Evolutionary conservation across 2,329 filamentous ascomycete species (phyloP).

Genomic region (Fusarium pseudocircinatum): DNA sequence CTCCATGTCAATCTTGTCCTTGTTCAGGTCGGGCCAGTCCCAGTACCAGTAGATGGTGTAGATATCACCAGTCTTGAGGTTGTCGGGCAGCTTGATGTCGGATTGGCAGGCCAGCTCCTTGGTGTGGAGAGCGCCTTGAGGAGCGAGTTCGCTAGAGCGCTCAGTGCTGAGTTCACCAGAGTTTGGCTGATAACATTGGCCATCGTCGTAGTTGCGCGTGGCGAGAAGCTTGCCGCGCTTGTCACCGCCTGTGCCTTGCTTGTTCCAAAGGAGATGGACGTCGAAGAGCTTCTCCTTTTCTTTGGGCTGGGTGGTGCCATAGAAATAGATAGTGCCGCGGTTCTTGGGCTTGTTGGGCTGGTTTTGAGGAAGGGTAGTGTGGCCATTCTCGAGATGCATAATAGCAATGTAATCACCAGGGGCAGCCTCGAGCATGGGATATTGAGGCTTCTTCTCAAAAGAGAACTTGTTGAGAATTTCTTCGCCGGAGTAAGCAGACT

Average conservation of each 20-base stretch:
- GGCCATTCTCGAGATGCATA: constrained; percentile 79
- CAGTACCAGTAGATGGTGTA: constrained; percentile 96
- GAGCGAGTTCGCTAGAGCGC: constrained; percentile 67
- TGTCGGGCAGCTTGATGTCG: constrained; percentile 77
- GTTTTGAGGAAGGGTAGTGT: constrained; percentile 70
- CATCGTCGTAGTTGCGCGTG: constrained; percentile 86
- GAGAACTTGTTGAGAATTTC: constrained; percentile 60
- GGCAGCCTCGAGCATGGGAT: constrained; percentile 68
- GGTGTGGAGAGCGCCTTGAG: constrained; percentile 62
- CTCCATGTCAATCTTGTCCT: constrained; percentile 52
- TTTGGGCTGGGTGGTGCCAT: constrained; percentile 72
- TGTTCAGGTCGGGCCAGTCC: constrained; percentile 81
- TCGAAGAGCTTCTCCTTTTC: constrained; percentile 62
- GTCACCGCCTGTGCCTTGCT: constrained; percentile 83
- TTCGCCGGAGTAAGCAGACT: constrained; percentile 71
- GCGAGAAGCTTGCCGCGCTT: constrained; percentile 78
- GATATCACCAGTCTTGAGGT: constrained; percentile 67
- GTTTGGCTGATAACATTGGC: constrained; percentile 87
- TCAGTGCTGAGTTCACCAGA: constrained; percentile 62
- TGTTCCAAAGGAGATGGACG: constrained; percentile 82
- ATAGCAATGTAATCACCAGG: constrained; percentile 73
- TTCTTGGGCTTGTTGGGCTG: constrained; percentile 70
- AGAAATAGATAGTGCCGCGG: constrained; percentile 78
- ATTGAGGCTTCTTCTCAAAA: constrained; percentile 55
- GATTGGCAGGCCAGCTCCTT: constrained; percentile 81